Evolutionary conservation across 2,329 filamentous ascomycete species (phyloP).

Genomic region (Diplocarpon mali): DNA sequence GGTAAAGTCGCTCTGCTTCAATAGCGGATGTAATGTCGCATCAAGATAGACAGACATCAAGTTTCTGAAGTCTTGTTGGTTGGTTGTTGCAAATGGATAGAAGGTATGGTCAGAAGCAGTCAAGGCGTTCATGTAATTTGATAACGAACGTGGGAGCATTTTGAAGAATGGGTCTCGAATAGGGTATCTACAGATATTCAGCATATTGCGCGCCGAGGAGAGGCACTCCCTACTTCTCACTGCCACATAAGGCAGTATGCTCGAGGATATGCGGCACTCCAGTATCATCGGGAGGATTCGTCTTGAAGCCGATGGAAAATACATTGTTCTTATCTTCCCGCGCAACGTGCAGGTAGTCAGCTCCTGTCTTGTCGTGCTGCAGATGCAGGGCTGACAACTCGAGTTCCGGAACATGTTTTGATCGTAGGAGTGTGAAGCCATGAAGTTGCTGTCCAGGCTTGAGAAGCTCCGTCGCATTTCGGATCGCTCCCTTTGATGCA

Average conservation of each 20-base stretch:
- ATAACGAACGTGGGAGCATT: constrained; percentile 96
- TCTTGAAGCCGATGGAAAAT: constrained; percentile 98
- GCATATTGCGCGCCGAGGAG: constrained; percentile 12
- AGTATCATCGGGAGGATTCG: constrained; percentile 91
- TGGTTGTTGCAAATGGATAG: constrained; percentile 96
- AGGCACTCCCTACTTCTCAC: constrained; percentile 57
- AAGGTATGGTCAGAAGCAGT: constrained; percentile 94
- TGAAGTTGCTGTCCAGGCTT: constrained; percentile 76
- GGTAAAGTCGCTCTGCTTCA: constrained; percentile 85
- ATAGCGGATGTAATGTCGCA: constrained; percentile 77
- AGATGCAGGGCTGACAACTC: constrained; percentile 85
- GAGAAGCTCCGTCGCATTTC: constrained; percentile 64
- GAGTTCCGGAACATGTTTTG: constrained; percentile 88
- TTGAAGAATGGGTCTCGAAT: constrained; percentile 99
- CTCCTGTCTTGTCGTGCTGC: constrained; percentile 88
- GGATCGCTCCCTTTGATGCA: constrained; percentile 35
- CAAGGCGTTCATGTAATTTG: constrained; percentile 99
- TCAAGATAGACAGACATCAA: constrained; percentile 95
- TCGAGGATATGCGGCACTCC: constrained; percentile 95
- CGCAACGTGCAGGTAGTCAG: constrained; percentile 91
- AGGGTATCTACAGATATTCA: constrained; percentile 58
- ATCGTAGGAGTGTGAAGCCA: constrained; percentile 81
- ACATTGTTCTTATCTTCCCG: constrained; percentile 98
- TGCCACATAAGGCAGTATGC: constrained; percentile 93
- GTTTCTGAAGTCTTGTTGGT: constrained; percentile 89